Evolutionary conservation across 2,329 filamentous ascomycete genomes (phyloP).

Genomic region (Phaeophleospora eucalypticola): DNA sequence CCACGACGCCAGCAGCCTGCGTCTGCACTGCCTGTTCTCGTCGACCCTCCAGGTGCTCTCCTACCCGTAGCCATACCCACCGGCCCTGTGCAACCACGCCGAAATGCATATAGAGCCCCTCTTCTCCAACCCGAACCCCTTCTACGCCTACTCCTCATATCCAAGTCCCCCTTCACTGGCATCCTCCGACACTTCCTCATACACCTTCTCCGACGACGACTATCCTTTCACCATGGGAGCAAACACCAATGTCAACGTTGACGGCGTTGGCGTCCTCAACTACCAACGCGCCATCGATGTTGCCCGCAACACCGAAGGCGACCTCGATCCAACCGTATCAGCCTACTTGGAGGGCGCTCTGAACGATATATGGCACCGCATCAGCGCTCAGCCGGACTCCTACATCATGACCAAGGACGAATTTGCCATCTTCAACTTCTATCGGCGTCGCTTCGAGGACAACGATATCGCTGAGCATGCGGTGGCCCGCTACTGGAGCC

Average conservation of each 20-base stretch:
- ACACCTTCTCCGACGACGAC: slow-evolving; percentile 13
- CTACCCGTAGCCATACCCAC: not conserved
- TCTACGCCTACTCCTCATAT: slow-evolving; percentile 21
- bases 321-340: slow-evolving; percentile 59
- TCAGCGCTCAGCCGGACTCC: slow-evolving; percentile 60
- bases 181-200: slow-evolving; percentile 15
- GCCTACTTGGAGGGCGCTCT: slow-evolving; percentile 64
- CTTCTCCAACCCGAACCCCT: slow-evolving; percentile 9
- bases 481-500: slow-evolving; percentile 56
- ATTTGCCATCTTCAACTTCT: slow-evolving; percentile 85
- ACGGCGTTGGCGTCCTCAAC: slow-evolving; percentile 40
- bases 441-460: slow-evolving; percentile 62
- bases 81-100: too few species aligned
- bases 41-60: too few species aligned
- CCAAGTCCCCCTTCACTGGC: slow-evolving; percentile 27
- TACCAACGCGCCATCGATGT: slow-evolving; percentile 69
- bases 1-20: too few species aligned
- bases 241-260: slow-evolving; percentile 34
- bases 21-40: slow-evolving; percentile 4
- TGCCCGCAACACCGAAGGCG: slow-evolving; percentile 68
- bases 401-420: slow-evolving; percentile 74
- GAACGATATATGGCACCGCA: slow-evolving; percentile 61
- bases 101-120: slow-evolving; percentile 18
- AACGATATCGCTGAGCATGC: slow-evolving; percentile 48
- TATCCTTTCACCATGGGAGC: slow-evolving; percentile 37